phyloP scores from a whole-genome alignment of 306 rosid genomes.

The Alnus glutinosa region DNA sequence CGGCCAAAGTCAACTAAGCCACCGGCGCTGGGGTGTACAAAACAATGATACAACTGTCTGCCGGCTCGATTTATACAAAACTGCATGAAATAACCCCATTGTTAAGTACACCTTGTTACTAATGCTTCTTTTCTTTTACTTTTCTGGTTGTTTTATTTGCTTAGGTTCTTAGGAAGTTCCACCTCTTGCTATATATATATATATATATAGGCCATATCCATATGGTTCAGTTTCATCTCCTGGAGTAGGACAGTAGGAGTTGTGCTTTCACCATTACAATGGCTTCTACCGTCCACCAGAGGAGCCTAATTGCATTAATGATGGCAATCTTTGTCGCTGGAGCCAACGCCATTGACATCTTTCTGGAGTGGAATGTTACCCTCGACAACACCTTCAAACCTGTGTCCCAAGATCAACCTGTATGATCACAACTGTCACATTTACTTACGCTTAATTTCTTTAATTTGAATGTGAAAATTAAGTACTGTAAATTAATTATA shows the following conservation, averaged over 20 bases:
- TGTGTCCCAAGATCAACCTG: constrained; percentile 48
- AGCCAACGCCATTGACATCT: constrained; percentile 42
- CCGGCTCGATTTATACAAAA: constrained; percentile 16
- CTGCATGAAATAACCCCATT: neutral
- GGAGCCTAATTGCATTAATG: constrained; percentile 1
- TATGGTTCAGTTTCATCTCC: constrained; percentile 11
- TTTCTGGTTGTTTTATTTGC: constrained; percentile 1
- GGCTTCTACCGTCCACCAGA: constrained; percentile 26
- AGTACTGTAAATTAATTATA: neutral
- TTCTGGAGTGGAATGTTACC: constrained; percentile 47
- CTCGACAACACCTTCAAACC: constrained; percentile 36
- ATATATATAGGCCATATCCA: neutral
- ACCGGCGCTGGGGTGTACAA: constrained; percentile 10
- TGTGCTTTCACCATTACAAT: constrained; percentile 1
- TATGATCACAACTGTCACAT: constrained; percentile 10
- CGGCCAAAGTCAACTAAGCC: neutral
- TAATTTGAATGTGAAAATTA: too few relatives aligned
- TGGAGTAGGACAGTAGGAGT: neutral
- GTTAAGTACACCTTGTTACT: neutral
- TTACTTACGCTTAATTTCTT: neutral
- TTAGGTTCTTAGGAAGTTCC: constrained; percentile 27
- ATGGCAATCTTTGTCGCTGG: constrained; percentile 24
- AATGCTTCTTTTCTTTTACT: neutral
- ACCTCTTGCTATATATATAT: constrained; percentile 10
- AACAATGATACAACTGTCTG: constrained; percentile 4